Evolutionary conservation across 257 asterid genomes (phyloP), one percentile per base, ranked within the genome.

Genomic region (Capsicum pubescens): DNA sequence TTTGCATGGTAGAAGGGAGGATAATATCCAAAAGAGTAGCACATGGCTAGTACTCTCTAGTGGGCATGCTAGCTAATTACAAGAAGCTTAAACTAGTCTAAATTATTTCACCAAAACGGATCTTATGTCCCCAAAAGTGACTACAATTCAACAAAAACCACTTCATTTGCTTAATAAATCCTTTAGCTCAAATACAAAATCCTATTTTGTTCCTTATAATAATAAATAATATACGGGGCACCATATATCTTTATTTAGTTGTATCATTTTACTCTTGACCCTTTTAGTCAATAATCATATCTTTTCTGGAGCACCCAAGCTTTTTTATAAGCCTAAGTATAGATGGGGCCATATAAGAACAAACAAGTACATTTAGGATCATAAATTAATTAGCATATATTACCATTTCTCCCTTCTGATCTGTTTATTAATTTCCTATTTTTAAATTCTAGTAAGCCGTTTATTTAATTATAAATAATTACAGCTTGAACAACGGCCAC

Each of bases 141-240:
- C 61, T 64, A 87, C 92, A 88, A 32, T 67, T 79, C 89, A 85
- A 84, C 85, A 84, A 69, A 85, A 88, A 48, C 87, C 89, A 87
- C 86, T 87, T 87, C 88, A 83, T 80, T 89, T 86, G 50, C 56
- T 84, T 83, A 86, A 86, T 84, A 85, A 85, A 59, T 64, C 86
- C 71, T 66, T 48, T 67, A 80, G 79, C 86, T 68, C 63, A 4
- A 67, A 79, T 48, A 67, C 80, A 87, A 76, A 64, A 35, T 56
- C 5, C 57, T 4, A 80, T 70, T 84, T 59, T 54, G 19, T 83
- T 48, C 67, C 17, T 32, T 50, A 19, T 44, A 39, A 59, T 81
- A 57, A 17, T 39, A 39, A 57, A 17, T 39, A 39, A 39, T 39
- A 39, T 39, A 39, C 32, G 32, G 32, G 1, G 32, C 1, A 26